Conservation (phyloP, 179 eudicot species). For the Gypsophila paniculata region DNA sequence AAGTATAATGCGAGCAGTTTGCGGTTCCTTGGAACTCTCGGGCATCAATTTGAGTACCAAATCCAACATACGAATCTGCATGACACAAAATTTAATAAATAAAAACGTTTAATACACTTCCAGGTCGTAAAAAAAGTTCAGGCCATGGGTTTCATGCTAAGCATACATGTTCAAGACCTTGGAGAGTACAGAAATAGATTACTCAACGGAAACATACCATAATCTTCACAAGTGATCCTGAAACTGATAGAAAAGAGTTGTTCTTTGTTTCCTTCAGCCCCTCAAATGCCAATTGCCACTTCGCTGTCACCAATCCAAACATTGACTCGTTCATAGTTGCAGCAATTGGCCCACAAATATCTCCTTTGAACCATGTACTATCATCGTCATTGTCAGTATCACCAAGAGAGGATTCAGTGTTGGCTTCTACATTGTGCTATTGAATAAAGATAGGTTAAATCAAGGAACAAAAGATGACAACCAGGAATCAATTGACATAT, state of each 20-base stretch:
- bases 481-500: constrained; percentile 1
- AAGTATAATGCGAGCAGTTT: constrained; percentile 77
- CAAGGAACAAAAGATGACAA: constrained; percentile 3
- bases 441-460: constrained; percentile 16
- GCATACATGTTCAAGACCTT: neutral
- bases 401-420: constrained; percentile 32
- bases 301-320: constrained; percentile 68
- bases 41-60: constrained; percentile 80
- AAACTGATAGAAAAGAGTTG: constrained; percentile 70
- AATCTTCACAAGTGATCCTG: constrained; percentile 80
- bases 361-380: constrained; percentile 57
- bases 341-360: constrained; percentile 81
- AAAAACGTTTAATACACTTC: neutral
- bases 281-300: constrained; percentile 87
- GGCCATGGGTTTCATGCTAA: neutral
- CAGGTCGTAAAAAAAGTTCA: neutral
- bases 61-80: constrained; percentile 85
- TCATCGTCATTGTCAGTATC: constrained; percentile 33
- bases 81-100: neutral
- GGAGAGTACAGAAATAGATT: constrained; percentile 11
- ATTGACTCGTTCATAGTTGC: constrained; percentile 81
- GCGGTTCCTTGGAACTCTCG: constrained; percentile 75
- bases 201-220: constrained; percentile 50
- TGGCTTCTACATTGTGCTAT: constrained; percentile 49
- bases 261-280: constrained; percentile 83